Base-by-base conservation (phyloP, 768 basidiomycete genomes). In the Neoboletus magnificus region DNA sequence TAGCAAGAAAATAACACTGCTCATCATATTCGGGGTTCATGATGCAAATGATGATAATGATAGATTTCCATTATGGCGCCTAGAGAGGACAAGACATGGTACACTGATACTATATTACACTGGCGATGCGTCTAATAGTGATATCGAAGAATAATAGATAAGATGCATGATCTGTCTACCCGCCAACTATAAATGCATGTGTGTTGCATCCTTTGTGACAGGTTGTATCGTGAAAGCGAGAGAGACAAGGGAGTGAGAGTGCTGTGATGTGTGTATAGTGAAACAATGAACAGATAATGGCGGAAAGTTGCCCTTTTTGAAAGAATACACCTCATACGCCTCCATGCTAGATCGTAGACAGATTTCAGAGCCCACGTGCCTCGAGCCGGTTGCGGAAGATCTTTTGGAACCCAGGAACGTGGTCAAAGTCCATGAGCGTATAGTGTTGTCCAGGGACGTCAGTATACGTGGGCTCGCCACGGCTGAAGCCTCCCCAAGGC, bases 381-480 rank as follows among this genome's bases (percentile, higher is more conserved):
- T 64, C 66, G 12, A 69, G 64, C 33, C 59, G 57, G 25, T 2
- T 44, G 13, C 67, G 69, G 60, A 69, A 68, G 42, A 69, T 60
- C 55, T 66, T 68, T 52, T 68, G 67, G 59, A 68, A 70, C 0
- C 55, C 59, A 1, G 66, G 66, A 4, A 70, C 69, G 37, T 69
- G 66, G 48, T 71, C 69, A 42, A 66, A 62, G 56, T 69, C 67
- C 69, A 69, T 71, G 18, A 69, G 58, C 2, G 67, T 71, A 44
- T 68, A 69, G 47, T 69, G 67, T 15, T 66, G 62, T n/a, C 67
- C 67, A 0, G 67, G 67, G 3, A 69, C 67, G 18, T 69, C 67
- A 0, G 55, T 69, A 5, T 56, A 69, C 13, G 54, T 12, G 2
- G 67, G 54, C 52, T 71, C 62, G 35, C 48, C 12, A 2, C 68